phyloP scores from a whole-genome alignment of 1,139 yeast species.

The Debaryomyces coudertii region DNA sequence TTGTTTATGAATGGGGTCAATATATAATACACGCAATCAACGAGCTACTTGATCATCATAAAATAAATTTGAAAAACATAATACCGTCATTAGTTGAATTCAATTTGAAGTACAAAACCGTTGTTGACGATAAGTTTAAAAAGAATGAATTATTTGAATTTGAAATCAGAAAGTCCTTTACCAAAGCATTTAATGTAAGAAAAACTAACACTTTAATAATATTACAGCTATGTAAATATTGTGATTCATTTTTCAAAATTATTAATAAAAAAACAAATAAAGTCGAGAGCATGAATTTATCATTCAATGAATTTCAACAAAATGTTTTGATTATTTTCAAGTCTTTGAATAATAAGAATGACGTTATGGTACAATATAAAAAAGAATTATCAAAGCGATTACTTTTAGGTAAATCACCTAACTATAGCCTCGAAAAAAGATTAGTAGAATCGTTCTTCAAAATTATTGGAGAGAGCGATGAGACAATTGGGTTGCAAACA shows the following conservation, averaged over 20 bases:
- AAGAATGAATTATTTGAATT: constrained; percentile 28
- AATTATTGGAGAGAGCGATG: constrained; percentile 40
- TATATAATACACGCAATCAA: constrained; percentile 15
- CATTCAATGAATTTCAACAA: constrained; percentile 24
- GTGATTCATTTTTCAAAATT: constrained; percentile 36
- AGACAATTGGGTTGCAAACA: constrained; percentile 28
- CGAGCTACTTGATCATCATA: constrained; percentile 11
- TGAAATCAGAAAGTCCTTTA: constrained; percentile 33
- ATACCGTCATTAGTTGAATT: constrained; percentile 16
- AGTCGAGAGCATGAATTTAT: constrained; percentile 12
- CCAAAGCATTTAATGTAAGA: constrained; percentile 26
- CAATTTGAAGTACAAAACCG: constrained; percentile 15
- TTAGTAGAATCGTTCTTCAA: constrained; percentile 29
- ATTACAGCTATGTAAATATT: constrained; percentile 35
- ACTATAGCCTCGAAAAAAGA: constrained; percentile 27
- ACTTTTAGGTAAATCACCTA: constrained; percentile 28
- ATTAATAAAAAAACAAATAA: constrained; percentile 12
- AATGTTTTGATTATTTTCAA: constrained; percentile 34
- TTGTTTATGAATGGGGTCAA: constrained; percentile 27
- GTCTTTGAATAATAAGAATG: constrained; percentile 38
- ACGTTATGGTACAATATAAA: constrained; percentile 36
- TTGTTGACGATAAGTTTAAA: constrained; percentile 17
- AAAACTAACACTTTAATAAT: constrained; percentile 24
- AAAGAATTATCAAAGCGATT: constrained; percentile 43
- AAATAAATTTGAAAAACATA: constrained; percentile 10